Base-by-base conservation (phyloP, 495 filamentous ascomycete genomes). In the Lophium mytilinum region DNA sequence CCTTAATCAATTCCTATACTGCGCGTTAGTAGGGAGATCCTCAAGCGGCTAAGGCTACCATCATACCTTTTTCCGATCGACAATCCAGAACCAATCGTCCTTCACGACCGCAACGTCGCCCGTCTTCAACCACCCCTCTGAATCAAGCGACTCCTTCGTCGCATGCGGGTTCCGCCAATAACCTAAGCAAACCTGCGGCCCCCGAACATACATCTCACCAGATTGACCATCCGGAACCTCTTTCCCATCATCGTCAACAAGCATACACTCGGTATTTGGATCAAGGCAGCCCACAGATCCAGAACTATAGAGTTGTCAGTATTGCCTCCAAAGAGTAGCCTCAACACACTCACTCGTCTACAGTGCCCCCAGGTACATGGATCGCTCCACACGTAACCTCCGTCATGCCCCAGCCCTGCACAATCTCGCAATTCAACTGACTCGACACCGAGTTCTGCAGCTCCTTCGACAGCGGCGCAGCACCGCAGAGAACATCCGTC, bases 1-100 rank as follows among this genome's bases (percentile, higher is more conserved):
- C 74, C 57, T 72, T 74, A 37, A 69, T 74, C 9, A 74, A 52
- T 58, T 74, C 72, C 63, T 74, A 30, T 30, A 30, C 24, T 30
- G 24, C 24, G 24, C 24, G 24, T 30, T 30, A 30, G 24, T 3
- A 30, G 2, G 24, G 24, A 30, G 24, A 30, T 30, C 24, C 6
- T 6, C 24, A 30, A 30, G 2, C 24, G 2, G 24, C 24, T 6
- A 30, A 30, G 24, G 24, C 24, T 6, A 30, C 6, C 24, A 30
- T 6, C 52, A 42, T 33, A 58, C 65, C 60, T 72, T 72, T 52
- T 71, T 72, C 14, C 69, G 62, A 51, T 72, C 69, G 4, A 72
- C 68, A 52, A 72, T 72, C 66, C 62, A 70, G 43, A 68, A 71
- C 56, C 50, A 59, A 11, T 66, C 66, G 19, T 68, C 61, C 55